Evolutionary conservation across 176 grass and related monocot species (phyloP).

Genomic region (Dactylis glomerata): DNA sequence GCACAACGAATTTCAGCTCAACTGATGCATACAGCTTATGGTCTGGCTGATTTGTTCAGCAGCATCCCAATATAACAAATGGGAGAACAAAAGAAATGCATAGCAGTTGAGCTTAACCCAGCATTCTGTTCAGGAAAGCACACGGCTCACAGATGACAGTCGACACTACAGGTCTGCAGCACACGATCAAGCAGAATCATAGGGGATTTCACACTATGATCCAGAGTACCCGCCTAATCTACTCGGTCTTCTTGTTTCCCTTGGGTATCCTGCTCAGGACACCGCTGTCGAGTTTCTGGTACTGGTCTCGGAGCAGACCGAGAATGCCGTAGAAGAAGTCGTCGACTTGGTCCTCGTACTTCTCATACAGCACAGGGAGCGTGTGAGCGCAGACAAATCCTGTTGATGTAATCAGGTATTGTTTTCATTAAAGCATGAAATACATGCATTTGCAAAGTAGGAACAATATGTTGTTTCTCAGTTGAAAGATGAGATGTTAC

Average conservation of each 20-base stretch:
- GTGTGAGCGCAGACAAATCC: conserved; percentile 82
- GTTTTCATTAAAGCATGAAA: conserved; percentile 1
- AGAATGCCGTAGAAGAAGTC: conserved; percentile 54
- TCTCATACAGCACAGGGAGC: conserved; percentile 89
- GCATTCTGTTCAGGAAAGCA: not conserved
- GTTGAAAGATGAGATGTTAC: not conserved
- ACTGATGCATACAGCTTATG: not conserved
- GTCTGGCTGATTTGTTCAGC: not conserved
- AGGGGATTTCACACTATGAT: not conserved
- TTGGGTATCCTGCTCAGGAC: conserved; percentile 70
- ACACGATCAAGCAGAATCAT: not conserved
- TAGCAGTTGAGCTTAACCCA: not conserved
- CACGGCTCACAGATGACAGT: conserved; percentile 1
- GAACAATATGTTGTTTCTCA: not conserved
- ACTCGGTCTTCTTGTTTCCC: conserved; percentile 77
- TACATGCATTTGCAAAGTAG: not conserved
- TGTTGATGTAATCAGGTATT: conserved; percentile 23
- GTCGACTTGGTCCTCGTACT: conserved; percentile 87
- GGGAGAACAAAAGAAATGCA: not conserved
- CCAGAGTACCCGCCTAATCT: conserved; percentile 25
- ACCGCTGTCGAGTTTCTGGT: conserved; percentile 57
- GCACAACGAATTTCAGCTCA: not conserved
- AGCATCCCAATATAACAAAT: not conserved
- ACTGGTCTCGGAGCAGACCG: conserved; percentile 56
- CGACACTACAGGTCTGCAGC: not conserved